Percentiles rank a stretch among this genome's conserved stretches.
phyloP scores from a whole-genome alignment of 768 basidiomycete species.

The Rhizopogon vinicolor region DNA sequence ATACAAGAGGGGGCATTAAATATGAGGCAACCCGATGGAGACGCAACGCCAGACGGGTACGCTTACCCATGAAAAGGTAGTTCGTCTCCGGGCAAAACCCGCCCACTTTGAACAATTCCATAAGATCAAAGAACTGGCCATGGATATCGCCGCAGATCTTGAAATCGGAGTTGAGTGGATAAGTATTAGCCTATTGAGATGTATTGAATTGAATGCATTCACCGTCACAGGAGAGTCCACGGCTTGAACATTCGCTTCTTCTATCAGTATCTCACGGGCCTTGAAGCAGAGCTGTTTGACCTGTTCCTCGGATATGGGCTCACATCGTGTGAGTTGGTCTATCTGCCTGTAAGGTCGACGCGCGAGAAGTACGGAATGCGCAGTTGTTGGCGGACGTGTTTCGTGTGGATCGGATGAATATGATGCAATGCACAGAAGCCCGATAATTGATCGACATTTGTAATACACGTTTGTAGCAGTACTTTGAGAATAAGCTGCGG shows the following conservation, averaged over 20 bases:
- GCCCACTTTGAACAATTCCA: conserved; percentile 93
- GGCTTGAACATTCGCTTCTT: conserved; percentile 96
- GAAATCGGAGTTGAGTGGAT: background rate
- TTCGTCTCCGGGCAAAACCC: conserved; percentile 91
- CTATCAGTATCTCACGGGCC: conserved; percentile 93
- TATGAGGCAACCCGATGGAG: conserved; percentile 5
- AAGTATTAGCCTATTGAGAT: conserved; percentile 8
- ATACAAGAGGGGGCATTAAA: conserved; percentile 8
- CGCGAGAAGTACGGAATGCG: background rate
- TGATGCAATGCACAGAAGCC: conserved; percentile 19
- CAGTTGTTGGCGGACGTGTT: conserved; percentile 1
- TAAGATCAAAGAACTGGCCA: conserved; percentile 94
- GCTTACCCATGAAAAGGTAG: conserved; percentile 93
- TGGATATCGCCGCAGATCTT: conserved; percentile 96
- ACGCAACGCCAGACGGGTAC: conserved; percentile 2
- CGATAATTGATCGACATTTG: conserved; percentile 1
- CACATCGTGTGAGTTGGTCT: conserved; percentile 88
- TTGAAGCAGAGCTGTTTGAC: conserved; percentile 95
- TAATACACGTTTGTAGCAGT: background rate
- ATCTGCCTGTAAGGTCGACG: conserved; percentile 66
- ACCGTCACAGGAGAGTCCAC: conserved; percentile 96
- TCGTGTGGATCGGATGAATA: conserved; percentile 5
- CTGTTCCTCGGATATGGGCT: conserved; percentile 92
- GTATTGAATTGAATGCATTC: conserved; percentile 26
- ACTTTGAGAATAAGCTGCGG: conserved; percentile 13